These are phyloP conservation scores for Nakazawaea holstii DNA, from an alignment of 805 yeast species.

Conservation along the genomic window DNA sequence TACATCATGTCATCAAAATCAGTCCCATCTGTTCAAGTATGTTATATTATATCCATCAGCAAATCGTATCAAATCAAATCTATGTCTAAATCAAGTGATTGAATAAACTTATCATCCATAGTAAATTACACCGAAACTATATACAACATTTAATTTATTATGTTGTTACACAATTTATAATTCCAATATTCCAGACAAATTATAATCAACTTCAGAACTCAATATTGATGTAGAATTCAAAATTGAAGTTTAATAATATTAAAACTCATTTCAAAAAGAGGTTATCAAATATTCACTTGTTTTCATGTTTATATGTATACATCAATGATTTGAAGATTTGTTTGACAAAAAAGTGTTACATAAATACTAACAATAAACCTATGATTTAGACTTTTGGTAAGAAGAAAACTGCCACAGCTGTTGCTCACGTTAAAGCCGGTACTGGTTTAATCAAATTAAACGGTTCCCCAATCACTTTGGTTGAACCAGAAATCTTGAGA, in stretches of 20 bases:
- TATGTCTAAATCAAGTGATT: not conserved
- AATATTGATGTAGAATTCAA: too few relatives aligned
- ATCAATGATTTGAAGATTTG: too few relatives aligned
- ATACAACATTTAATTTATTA: too few relatives aligned
- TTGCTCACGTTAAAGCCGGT: constrained; percentile 99
- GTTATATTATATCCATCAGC: constrained; percentile 26
- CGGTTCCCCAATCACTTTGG: constrained; percentile 99
- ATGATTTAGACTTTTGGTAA: constrained; percentile 92
- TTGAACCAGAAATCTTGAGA: constrained; percentile 98
- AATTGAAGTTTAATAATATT: too few relatives aligned
- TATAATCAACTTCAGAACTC: too few relatives aligned
- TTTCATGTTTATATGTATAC: not conserved
- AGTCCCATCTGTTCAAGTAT: constrained; percentile 84
- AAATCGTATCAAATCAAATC: not conserved
- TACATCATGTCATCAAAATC: constrained; percentile 8
- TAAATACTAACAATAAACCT: not conserved
- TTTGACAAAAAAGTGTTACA: too few relatives aligned
- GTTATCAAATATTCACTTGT: not conserved
- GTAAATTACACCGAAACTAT: too few relatives aligned
- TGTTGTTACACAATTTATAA: too few relatives aligned
- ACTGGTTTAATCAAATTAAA: constrained; percentile 98
- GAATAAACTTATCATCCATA: too few relatives aligned
- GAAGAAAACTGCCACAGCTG: constrained; percentile 99
- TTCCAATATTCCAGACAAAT: too few relatives aligned
- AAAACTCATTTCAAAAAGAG: not conserved